Evolutionary conservation across 2,329 filamentous ascomycete genomes (phyloP).

Genomic region (Byssoonygena ceratinophila): DNA sequence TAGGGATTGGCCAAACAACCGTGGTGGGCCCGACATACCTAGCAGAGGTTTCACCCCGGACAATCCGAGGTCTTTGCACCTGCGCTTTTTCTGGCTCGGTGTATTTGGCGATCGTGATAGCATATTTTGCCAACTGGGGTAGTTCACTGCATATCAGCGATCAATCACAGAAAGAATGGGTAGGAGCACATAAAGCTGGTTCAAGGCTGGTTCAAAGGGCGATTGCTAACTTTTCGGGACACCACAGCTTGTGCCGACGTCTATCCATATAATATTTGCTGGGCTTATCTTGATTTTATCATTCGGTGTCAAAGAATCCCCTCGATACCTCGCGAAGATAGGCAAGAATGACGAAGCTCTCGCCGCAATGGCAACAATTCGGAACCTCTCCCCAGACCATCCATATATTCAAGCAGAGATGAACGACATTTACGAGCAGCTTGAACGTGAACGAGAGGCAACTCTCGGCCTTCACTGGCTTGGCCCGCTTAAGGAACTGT

Average conservation of each 20-base stretch:
- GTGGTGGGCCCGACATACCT: constrained; percentile 56
- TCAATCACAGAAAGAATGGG: constrained; percentile 39
- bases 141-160: constrained; percentile 43
- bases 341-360: constrained; percentile 44
- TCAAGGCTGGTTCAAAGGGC: not conserved
- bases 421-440: constrained; percentile 23
- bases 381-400: constrained; percentile 36
- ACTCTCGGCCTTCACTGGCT: constrained; percentile 22
- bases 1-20: constrained; percentile 36
- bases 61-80: constrained; percentile 62
- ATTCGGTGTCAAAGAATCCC: constrained; percentile 59
- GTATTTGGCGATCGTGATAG: constrained; percentile 66
- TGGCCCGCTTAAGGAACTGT: constrained; percentile 21
- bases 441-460: constrained; percentile 41
- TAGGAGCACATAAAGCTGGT: constrained; percentile 23
- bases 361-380: constrained; percentile 24
- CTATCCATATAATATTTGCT: constrained; percentile 67
- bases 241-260: constrained; percentile 50
- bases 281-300: constrained; percentile 59
- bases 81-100: constrained; percentile 61
- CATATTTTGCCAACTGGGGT: constrained; percentile 65
- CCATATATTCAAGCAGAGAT: constrained; percentile 35
- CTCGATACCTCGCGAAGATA: constrained; percentile 58
- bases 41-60: constrained; percentile 59
- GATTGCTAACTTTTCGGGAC: not conserved